phyloP scores from a whole-genome alignment of 1,139 yeast genomes.

The Zygoascus meyerae region DNA sequence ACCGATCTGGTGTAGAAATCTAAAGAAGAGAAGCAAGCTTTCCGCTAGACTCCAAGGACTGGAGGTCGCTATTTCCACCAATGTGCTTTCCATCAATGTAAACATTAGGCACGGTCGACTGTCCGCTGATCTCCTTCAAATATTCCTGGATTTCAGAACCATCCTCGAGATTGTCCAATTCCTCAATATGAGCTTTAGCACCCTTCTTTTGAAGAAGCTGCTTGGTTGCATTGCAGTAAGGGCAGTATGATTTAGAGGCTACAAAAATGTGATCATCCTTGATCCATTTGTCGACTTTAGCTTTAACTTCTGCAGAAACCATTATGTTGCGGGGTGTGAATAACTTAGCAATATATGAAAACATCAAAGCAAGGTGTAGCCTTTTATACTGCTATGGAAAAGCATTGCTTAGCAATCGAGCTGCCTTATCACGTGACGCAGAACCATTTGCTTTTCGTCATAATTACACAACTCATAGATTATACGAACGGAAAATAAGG shows the following conservation, averaged over 20 bases:
- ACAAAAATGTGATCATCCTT: conserved; percentile 65
- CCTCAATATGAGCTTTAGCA: conserved; percentile 22
- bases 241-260: conserved; percentile 58
- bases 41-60: conserved; percentile 32
- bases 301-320: conserved; percentile 19
- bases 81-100: conserved; percentile 86
- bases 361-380: neutral
- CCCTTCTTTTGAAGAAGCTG: conserved; percentile 22
- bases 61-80: conserved; percentile 91
- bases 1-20: too few species aligned
- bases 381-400: too few species aligned
- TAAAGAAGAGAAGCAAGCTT: conserved; percentile 23
- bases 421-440: too few species aligned
- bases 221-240: conserved; percentile 32
- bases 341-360: neutral
- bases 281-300: conserved; percentile 60
- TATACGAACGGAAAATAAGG: too few species aligned
- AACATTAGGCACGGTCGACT: conserved; percentile 88
- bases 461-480: too few species aligned
- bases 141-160: conserved; percentile 77
- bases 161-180: conserved; percentile 31
- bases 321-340: conserved; percentile 5
- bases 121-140: conserved; percentile 71
- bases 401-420: too few species aligned
- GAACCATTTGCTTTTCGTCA: too few species aligned